Evolutionary conservation across 106 monocot species (phyloP).

Genomic region (Apostasia ramifera): DNA sequence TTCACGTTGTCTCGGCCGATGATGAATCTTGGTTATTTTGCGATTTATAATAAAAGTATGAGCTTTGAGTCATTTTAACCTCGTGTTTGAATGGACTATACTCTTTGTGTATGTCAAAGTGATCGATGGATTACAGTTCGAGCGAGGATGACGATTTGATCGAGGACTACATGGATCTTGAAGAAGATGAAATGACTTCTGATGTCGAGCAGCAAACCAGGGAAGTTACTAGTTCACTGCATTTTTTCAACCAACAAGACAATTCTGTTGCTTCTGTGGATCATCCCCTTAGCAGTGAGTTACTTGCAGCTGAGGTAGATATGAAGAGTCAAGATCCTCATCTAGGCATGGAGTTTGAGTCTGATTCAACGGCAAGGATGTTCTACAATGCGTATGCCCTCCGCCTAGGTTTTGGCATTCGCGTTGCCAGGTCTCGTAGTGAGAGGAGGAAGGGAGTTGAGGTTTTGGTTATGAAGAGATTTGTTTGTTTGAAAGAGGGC

Average conservation of each 20-base stretch:
- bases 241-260: slow-evolving; percentile 15
- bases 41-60: not conserved
- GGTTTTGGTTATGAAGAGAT: slow-evolving; percentile 62
- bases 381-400: slow-evolving; percentile 63
- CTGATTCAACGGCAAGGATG: slow-evolving; percentile 34
- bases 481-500: slow-evolving; percentile 67
- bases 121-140: slow-evolving; percentile 53
- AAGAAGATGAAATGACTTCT: slow-evolving; percentile 15
- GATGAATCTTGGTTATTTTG: not conserved
- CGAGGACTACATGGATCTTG: slow-evolving; percentile 32
- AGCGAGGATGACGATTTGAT: slow-evolving; percentile 56
- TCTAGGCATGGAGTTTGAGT: slow-evolving; percentile 63
- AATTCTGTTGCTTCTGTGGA: slow-evolving; percentile 2
- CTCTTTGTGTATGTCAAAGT: not conserved
- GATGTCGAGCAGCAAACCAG: slow-evolving; percentile 23
- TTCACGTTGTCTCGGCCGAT: not conserved
- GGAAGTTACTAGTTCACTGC: slow-evolving; percentile 6
- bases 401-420: slow-evolving; percentile 57
- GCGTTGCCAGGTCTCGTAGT: slow-evolving; percentile 56
- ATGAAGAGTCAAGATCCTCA: slow-evolving; percentile 27
- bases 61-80: not conserved
- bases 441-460: slow-evolving; percentile 58
- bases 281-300: slow-evolving; percentile 9
- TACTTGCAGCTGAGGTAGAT: slow-evolving; percentile 23
- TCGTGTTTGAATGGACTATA: no score